Conservation (phyloP, 257 asterid species). For the Solanum tarijense region DNA sequence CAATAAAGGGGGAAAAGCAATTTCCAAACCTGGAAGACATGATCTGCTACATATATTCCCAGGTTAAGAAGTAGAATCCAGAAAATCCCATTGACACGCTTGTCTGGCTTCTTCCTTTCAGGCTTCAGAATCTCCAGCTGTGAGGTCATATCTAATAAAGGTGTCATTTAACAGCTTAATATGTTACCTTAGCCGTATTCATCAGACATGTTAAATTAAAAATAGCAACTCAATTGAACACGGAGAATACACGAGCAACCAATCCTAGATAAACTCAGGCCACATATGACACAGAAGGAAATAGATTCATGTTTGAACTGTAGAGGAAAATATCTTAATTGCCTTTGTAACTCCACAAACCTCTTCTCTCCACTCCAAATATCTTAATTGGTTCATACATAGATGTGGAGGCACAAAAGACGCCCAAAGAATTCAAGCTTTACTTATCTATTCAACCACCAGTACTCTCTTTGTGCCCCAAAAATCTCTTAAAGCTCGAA, state of each 20-base stretch:
- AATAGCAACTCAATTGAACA: neutral
- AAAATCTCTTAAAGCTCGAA: no score
- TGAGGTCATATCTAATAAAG: slow-evolving; percentile 62
- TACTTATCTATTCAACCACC: neutral
- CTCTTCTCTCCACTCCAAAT: neutral
- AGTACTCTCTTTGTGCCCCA: neutral
- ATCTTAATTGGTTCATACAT: neutral
- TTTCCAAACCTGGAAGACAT: slow-evolving; percentile 64
- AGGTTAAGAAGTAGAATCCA: slow-evolving; percentile 84
- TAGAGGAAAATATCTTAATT: neutral
- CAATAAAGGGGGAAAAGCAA: neutral
- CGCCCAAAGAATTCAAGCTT: neutral
- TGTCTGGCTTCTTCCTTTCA: slow-evolving; percentile 45
- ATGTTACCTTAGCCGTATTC: neutral
- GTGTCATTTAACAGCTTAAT: slow-evolving; percentile 27
- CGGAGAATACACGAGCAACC: neutral
- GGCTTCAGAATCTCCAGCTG: slow-evolving; percentile 82
- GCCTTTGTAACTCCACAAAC: no score
- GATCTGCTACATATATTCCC: slow-evolving; percentile 75
- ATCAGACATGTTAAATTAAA: neutral
- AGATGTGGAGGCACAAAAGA: neutral
- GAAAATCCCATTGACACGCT: slow-evolving; percentile 74
- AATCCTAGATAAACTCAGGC: neutral
- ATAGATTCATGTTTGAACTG: neutral
- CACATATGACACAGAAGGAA: neutral